Evolutionary conservation across 257 asterid species (phyloP).

Genomic region (Przewalskia tangutica): DNA sequence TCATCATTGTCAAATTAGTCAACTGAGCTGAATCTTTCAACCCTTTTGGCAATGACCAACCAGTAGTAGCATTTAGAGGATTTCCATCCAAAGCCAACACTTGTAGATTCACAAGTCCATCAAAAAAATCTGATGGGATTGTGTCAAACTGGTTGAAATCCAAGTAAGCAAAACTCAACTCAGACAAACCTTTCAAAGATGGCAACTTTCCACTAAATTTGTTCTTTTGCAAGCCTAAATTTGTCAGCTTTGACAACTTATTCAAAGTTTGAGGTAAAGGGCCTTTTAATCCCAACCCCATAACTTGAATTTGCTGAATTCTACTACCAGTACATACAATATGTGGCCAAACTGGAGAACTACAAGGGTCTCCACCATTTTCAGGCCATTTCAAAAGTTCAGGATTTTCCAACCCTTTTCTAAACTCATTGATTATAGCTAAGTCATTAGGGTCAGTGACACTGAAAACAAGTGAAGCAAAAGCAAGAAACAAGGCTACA

Average conservation of each 20-base stretch:
- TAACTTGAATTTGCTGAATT: slow-evolving; percentile 81
- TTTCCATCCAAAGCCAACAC: slow-evolving; percentile 64
- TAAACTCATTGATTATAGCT: slow-evolving; percentile 47
- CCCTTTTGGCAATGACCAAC: slow-evolving; percentile 64
- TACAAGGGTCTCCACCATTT: slow-evolving; percentile 67
- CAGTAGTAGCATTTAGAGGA: slow-evolving; percentile 60
- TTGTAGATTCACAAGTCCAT: slow-evolving; percentile 64
- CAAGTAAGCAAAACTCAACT: slow-evolving; percentile 60
- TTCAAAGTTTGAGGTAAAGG: slow-evolving; percentile 64
- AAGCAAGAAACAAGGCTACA: slow-evolving; percentile 18
- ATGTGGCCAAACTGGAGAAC: slow-evolving; percentile 74
- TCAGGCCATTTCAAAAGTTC: slow-evolving; percentile 72
- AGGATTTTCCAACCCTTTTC: slow-evolving; percentile 51
- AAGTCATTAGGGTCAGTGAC: slow-evolving; percentile 62
- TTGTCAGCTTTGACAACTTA: slow-evolving; percentile 37
- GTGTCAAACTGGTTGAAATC: slow-evolving; percentile 63
- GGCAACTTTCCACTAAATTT: slow-evolving; percentile 64
- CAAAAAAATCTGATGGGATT: slow-evolving; percentile 72
- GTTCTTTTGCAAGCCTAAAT: slow-evolving; percentile 69
- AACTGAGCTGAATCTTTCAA: slow-evolving; percentile 55
- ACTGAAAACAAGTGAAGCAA: slow-evolving; percentile 21
- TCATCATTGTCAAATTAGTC: slow-evolving; percentile 52
- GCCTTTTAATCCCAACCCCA: slow-evolving; percentile 61
- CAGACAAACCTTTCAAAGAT: slow-evolving; percentile 55
- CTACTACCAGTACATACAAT: slow-evolving; percentile 41